Evolutionary conservation across 129 eudicot species (phyloP).

Genomic region (Gnaphalium uliginosum): DNA sequence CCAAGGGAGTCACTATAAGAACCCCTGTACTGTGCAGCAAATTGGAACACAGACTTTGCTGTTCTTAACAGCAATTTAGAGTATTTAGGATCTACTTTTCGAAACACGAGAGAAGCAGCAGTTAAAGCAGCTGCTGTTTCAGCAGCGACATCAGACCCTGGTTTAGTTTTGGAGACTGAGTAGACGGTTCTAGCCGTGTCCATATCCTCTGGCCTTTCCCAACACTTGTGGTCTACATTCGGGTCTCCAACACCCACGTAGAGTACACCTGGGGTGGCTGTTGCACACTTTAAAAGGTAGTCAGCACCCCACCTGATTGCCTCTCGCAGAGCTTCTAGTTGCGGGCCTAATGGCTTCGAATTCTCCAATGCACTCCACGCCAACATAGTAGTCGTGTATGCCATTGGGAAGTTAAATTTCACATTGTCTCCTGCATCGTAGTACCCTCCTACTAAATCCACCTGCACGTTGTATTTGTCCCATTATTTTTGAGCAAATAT

Average conservation of each 20-base stretch:
- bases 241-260: slow-evolving; percentile 99
- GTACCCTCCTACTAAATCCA: slow-evolving; percentile 85
- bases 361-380: slow-evolving; percentile 82
- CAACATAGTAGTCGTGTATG: slow-evolving; percentile 81
- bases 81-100: slow-evolving; percentile 45
- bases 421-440: slow-evolving; percentile 98
- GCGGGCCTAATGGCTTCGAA: slow-evolving; percentile 66
- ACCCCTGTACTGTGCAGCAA: slow-evolving; percentile 72
- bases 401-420: slow-evolving; percentile 93
- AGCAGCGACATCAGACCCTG: slow-evolving; percentile 93
- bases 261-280: slow-evolving; percentile 73
- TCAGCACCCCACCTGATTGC: slow-evolving; percentile 93
- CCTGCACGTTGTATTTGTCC: slow-evolving; percentile 40
- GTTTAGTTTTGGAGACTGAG: slow-evolving; percentile 60
- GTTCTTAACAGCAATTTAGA: slow-evolving; percentile 58
- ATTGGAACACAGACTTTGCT: slow-evolving; percentile 66
- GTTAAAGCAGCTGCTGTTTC: slow-evolving; percentile 98
- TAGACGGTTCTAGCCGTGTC: slow-evolving; percentile 73
- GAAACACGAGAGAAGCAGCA: slow-evolving; percentile 78
- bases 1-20: slow-evolving; percentile 93
- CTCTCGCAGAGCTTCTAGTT: slow-evolving; percentile 40
- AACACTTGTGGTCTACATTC: slow-evolving; percentile 80
- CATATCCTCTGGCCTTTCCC: slow-evolving; percentile 99
- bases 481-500: too few species aligned
- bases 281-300: slow-evolving; percentile 87